Base-by-base conservation (phyloP, 2,329 filamentous ascomycete genomes). In the Penicillium sclerotigenum region DNA sequence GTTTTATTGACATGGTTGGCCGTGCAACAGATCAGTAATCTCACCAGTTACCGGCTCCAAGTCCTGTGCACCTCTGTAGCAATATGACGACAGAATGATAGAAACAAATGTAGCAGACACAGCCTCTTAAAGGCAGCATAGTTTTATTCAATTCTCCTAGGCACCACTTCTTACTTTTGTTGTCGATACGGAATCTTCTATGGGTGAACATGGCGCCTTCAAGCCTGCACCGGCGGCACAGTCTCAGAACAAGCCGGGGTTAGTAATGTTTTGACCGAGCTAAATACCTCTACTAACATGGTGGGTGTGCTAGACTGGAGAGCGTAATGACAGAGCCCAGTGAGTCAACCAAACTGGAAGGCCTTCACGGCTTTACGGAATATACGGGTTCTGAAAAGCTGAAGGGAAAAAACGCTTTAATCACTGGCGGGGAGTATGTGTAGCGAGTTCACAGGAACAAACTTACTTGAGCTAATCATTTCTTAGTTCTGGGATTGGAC, bases 381-480 rank as follows among this genome's bases (percentile, higher is more conserved):
- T 78, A 79, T 65, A 57, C 68, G 24, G 80, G 79, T 0, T 78
- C 78, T 1, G 75, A 74, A 16, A 83, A 82, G 59, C 68, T 84
- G 43, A 75, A 75, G 33, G 77, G 75, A 8, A 77, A 75, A 63
- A 83, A 81, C 40, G 80, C 77, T 2, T 63, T 84, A 8, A 81
- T 84, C 56, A 84, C 81, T 0, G 81, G 81, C 3, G 82, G 82
- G 63, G 82, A 84, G 80, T 82, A 68, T 59, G 80, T 70, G 3
- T 10, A 26, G 36, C 6, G 79, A 84, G 59, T 73, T 83, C 43
- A 80, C 75, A 24, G 83, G 85, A 56, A 77, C 79, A 83, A 85
- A 56, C 80, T 16, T 82, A 84, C 1, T 60, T 75, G 83, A 1
- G 79, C 80, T 2, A 78, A 82, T 66, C 74, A 13, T 11, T 31